Conservation (phyloP, 2,329 filamentous ascomycete genomes). For the Fusarium avenaceum region DNA sequence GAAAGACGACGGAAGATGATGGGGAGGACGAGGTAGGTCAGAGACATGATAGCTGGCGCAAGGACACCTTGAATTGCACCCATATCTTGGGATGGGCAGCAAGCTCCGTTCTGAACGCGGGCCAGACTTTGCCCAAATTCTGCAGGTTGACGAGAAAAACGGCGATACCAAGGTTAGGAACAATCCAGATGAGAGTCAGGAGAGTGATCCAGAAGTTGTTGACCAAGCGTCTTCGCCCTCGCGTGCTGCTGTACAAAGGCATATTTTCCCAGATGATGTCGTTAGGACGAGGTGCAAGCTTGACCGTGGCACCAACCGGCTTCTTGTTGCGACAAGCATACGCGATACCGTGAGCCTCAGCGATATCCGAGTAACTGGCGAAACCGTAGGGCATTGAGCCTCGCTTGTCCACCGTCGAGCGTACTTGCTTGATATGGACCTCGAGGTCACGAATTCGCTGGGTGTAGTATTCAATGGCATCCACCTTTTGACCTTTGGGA, state of each 20-base stretch:
- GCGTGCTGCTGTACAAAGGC: slow-evolving; percentile 74
- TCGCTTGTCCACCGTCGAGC: slow-evolving; percentile 85
- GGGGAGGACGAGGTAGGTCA: slow-evolving; percentile 88
- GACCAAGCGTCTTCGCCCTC: slow-evolving; percentile 79
- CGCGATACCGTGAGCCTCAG: slow-evolving; percentile 88
- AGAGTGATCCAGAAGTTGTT: slow-evolving; percentile 88
- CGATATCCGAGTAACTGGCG: slow-evolving; percentile 90
- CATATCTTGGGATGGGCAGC: slow-evolving; percentile 74
- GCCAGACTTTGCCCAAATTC: slow-evolving; percentile 86
- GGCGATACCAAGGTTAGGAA: slow-evolving; percentile 92
- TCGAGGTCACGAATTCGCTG: slow-evolving; percentile 87
- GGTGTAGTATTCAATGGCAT: slow-evolving; percentile 94
- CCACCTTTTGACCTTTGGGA: slow-evolving; percentile 80
- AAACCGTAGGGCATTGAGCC: slow-evolving; percentile 94
- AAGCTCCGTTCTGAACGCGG: slow-evolving; percentile 77
- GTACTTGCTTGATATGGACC: slow-evolving; percentile 84
- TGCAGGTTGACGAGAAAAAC: slow-evolving; percentile 90
- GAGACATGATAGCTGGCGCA: slow-evolving; percentile 87
- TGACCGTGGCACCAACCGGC: slow-evolving; percentile 81
- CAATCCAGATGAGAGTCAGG: slow-evolving; percentile 88
- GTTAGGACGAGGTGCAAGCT: slow-evolving; percentile 85
- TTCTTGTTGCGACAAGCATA: slow-evolving; percentile 85
- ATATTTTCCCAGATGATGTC: slow-evolving; percentile 98
- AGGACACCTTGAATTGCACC: slow-evolving; percentile 92
- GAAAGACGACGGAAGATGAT: slow-evolving; percentile 91